Evolutionary conservation across 2,329 filamentous ascomycete species (phyloP).

Genomic region (Cordyceps tenuipes): DNA sequence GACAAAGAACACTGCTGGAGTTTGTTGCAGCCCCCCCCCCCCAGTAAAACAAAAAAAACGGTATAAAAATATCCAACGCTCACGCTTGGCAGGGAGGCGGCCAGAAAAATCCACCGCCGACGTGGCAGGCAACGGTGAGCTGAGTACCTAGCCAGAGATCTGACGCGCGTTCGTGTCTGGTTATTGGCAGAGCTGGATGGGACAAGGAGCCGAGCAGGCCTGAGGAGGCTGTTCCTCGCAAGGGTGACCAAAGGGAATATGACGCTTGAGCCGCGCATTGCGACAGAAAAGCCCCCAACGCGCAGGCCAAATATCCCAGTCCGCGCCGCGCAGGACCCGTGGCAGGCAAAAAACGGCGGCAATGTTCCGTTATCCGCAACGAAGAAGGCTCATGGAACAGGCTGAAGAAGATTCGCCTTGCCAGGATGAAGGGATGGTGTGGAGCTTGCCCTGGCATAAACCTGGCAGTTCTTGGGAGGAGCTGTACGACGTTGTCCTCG

Average conservation of each 20-base stretch:
- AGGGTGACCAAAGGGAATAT: background rate
- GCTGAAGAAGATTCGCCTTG: slow-evolving; percentile 5
- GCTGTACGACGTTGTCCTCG: background rate
- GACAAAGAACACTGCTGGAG: background rate
- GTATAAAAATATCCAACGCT: background rate
- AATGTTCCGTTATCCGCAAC: background rate
- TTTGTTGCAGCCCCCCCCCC: no score
- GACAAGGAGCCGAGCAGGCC: background rate
- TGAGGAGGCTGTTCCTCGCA: background rate
- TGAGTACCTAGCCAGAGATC: background rate
- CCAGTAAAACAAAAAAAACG: no score
- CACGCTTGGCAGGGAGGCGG: background rate
- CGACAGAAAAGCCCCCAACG: background rate
- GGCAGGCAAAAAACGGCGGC: background rate
- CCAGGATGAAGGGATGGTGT: background rate
- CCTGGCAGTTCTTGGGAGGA: no score
- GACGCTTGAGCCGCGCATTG: slow-evolving; percentile 1
- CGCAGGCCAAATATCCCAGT: background rate
- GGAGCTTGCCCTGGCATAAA: background rate
- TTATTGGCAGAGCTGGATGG: background rate
- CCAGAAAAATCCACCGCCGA: background rate
- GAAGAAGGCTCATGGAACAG: slow-evolving; percentile 5
- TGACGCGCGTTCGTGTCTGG: background rate
- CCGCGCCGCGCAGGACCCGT: background rate
- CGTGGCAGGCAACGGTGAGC: background rate